phyloP scores from a whole-genome alignment of 2,329 filamentous ascomycete species.

The Botrytis fragariae region DNA sequence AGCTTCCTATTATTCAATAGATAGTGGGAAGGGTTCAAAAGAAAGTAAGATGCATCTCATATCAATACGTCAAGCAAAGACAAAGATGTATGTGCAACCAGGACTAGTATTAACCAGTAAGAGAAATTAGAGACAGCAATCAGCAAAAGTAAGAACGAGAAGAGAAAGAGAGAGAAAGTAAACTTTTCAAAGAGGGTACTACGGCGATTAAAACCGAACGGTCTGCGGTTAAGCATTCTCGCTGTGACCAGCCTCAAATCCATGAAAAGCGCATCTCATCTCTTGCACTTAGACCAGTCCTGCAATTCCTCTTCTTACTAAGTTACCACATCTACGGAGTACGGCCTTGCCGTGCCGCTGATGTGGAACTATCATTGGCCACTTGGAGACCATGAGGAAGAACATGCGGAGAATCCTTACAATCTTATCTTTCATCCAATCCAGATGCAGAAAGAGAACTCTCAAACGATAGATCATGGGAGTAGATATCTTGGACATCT shows the following conservation, averaged over 20 bases:
- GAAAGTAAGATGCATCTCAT: neutral
- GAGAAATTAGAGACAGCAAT: neutral
- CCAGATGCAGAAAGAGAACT: neutral
- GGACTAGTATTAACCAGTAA: neutral
- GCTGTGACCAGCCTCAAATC: constrained; percentile 1
- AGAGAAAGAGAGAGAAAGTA: neutral
- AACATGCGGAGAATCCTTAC: constrained; percentile 4
- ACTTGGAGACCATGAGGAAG: neutral
- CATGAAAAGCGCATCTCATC: neutral
- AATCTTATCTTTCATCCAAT: neutral
- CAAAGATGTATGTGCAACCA: neutral
- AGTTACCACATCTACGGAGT: neutral
- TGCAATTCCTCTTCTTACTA: neutral
- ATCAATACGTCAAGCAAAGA: constrained; percentile 10
- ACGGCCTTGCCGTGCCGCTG: neutral
- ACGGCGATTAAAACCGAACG: neutral
- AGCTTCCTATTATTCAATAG: neutral
- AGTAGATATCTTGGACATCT: neutral
- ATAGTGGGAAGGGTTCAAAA: neutral
- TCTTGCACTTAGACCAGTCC: neutral
- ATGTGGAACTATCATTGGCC: neutral
- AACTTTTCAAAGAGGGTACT: neutral
- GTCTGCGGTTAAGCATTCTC: constrained; percentile 3
- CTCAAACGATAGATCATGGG: neutral
- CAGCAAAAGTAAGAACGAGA: neutral